phyloP scores from a whole-genome alignment of 495 filamentous ascomycete species.

The Cercophora newfieldiana region DNA sequence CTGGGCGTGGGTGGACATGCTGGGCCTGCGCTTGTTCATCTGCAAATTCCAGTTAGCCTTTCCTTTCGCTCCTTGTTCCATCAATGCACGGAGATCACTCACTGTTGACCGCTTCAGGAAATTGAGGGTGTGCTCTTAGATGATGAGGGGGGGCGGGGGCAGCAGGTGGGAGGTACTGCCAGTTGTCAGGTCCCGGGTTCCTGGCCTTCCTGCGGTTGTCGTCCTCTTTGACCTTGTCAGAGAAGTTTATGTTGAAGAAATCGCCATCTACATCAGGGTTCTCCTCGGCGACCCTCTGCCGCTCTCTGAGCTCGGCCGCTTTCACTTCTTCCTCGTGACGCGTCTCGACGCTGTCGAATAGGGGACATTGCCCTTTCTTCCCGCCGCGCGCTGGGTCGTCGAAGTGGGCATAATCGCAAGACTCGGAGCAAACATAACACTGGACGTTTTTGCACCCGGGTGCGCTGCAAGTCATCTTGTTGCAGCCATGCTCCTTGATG shows the following conservation, averaged over 20 bases:
- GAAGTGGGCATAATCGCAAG: conserved; percentile 55
- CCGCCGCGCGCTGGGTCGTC: conserved; percentile 48
- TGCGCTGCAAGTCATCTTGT: conserved; percentile 72
- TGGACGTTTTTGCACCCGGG: conserved; percentile 57
- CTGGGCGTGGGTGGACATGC: too few relatives aligned
- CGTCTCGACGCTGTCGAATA: conserved; percentile 62
- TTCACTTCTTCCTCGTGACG: conserved; percentile 67
- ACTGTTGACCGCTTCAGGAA: too few relatives aligned
- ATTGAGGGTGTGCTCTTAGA: too few relatives aligned
- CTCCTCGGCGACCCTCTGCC: conserved; percentile 55
- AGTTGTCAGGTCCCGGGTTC: background rate
- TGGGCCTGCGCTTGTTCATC: too few relatives aligned
- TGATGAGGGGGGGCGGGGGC: too few relatives aligned
- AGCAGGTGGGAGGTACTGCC: background rate
- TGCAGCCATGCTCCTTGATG: conserved; percentile 79
- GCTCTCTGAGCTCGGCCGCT: conserved; percentile 60
- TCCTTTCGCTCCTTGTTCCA: too few relatives aligned
- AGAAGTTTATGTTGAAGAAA: conserved; percentile 59
- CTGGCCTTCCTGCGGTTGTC: conserved; percentile 18
- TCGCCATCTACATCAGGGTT: conserved; percentile 61
- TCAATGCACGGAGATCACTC: too few relatives aligned
- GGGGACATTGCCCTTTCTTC: conserved; percentile 57
- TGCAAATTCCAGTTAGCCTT: too few relatives aligned
- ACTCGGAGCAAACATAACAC: conserved; percentile 74
- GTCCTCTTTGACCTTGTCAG: conserved; percentile 53